phyloP scores from a whole-genome alignment of 768 basidiomycete genomes.

The Tremella fuciformis region DNA sequence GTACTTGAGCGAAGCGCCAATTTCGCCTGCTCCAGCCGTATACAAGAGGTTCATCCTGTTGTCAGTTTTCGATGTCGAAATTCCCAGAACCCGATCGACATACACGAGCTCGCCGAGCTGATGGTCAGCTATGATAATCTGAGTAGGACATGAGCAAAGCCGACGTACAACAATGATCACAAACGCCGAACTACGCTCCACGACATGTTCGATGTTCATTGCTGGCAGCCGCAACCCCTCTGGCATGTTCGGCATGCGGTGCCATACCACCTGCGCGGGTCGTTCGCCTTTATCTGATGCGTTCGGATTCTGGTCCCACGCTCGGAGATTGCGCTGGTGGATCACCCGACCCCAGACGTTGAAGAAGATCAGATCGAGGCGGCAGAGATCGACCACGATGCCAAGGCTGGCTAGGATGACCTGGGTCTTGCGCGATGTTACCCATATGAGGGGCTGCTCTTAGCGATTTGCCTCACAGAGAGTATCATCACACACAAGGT shows the following conservation, averaged over 20 bases:
- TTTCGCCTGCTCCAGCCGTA: conserved; percentile 12
- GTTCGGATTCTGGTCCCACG: background rate
- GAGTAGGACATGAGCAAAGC: background rate
- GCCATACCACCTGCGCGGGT: conserved; percentile 6
- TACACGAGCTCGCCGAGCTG: conserved; percentile 29
- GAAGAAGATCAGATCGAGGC: conserved; percentile 20
- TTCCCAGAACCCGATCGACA: background rate
- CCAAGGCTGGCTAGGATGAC: conserved; percentile 28
- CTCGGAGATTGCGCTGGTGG: background rate
- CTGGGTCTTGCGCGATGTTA: conserved; percentile 18
- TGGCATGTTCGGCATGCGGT: conserved; percentile 14
- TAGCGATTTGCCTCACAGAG: background rate
- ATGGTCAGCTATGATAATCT: background rate
- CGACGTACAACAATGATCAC: conserved; percentile 46
- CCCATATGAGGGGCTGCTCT: conserved; percentile 27
- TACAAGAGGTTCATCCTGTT: conserved; percentile 26
- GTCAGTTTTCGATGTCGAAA: background rate
- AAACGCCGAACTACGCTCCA: conserved; percentile 50
- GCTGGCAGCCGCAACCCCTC: conserved; percentile 28
- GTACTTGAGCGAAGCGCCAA: conserved; percentile 22
- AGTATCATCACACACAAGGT: conserved; percentile 17
- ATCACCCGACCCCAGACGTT: conserved; percentile 6
- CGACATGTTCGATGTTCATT: conserved; percentile 52
- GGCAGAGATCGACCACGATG: conserved; percentile 21
- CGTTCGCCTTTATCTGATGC: background rate